These are phyloP conservation scores for Coniosporium tulheliwenetii DNA, from an alignment of 2,329 filamentous ascomycete genomes.

Conservation along the genomic window DNA sequence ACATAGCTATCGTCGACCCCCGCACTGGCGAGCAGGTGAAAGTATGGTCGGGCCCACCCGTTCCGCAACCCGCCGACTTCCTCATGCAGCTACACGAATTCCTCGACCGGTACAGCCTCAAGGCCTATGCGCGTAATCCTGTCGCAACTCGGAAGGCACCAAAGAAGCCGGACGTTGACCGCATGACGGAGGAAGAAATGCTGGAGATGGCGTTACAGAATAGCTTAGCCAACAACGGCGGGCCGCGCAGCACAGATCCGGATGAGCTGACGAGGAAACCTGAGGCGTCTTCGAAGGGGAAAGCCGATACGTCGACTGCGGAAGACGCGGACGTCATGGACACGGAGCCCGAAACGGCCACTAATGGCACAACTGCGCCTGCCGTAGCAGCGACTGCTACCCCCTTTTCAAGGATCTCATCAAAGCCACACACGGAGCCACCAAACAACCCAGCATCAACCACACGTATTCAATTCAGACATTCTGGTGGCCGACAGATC, in stretches of 20 bases:
- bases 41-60: constrained; percentile 76
- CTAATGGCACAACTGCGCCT: constrained; percentile 11
- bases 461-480: constrained; percentile 84
- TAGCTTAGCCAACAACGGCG: constrained; percentile 46
- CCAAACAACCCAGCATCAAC: constrained; percentile 51
- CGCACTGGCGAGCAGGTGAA: constrained; percentile 95
- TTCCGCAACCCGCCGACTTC: constrained; percentile 64
- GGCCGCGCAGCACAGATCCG: constrained; percentile 55
- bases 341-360: constrained; percentile 8
- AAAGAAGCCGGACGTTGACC: constrained; percentile 49
- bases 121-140: constrained; percentile 78
- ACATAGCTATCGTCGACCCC: constrained; percentile 91
- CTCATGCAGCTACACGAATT: constrained; percentile 88
- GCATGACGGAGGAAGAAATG: constrained; percentile 97
- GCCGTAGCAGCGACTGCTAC: constrained; percentile 16
- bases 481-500: constrained; percentile 71
- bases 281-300: constrained; percentile 35
- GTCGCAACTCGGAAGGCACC: constrained; percentile 59
- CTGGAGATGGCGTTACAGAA: constrained; percentile 84
- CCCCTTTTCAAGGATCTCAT: constrained; percentile 54
- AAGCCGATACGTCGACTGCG: constrained; percentile 26
- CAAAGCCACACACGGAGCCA: constrained; percentile 65
- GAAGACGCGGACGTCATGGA: constrained; percentile 14
- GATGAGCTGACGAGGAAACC: constrained; percentile 68
- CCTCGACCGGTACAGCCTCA: constrained; percentile 88